Evolutionary conservation across 2,329 filamentous ascomycete species (phyloP).

Genomic region (Diplodia mutila): DNA sequence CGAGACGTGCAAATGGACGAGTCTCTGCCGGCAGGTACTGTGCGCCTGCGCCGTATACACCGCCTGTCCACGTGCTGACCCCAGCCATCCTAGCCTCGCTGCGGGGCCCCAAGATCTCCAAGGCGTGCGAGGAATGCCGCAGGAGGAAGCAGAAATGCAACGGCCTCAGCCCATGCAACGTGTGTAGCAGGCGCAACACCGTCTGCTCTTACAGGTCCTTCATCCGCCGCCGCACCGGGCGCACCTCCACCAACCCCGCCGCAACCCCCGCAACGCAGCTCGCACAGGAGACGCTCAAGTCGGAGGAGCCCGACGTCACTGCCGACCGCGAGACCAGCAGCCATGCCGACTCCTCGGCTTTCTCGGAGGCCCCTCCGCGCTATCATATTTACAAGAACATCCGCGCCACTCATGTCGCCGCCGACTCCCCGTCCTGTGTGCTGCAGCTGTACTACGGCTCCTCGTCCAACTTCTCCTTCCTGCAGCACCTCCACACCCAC

Average conservation of each 20-base stretch:
- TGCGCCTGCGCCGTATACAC: background rate
- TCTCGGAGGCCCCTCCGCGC: conserved; percentile 23
- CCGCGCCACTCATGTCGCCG: conserved; percentile 20
- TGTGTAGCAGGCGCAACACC: conserved; percentile 22
- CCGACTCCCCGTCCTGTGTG: conserved; percentile 22
- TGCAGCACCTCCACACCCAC: conserved; percentile 25
- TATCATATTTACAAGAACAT: conserved; percentile 27
- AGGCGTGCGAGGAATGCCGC: conserved; percentile 27
- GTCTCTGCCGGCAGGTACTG: conserved; percentile 18
- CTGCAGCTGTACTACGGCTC: conserved; percentile 27
- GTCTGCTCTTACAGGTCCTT: conserved; percentile 24
- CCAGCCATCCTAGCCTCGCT: conserved; percentile 4
- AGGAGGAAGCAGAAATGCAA: conserved; percentile 26
- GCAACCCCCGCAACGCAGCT: background rate
- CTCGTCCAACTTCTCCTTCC: conserved; percentile 26
- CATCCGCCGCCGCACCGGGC: conserved; percentile 21
- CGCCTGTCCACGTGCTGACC: background rate
- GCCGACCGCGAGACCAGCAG: conserved; percentile 19
- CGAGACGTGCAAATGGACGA: conserved; percentile 15
- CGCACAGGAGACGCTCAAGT: background rate
- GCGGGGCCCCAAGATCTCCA: conserved; percentile 26
- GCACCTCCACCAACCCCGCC: conserved; percentile 8
- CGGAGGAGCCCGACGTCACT: background rate
- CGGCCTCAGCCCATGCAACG: conserved; percentile 26
- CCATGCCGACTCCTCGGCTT: conserved; percentile 15